Conservation (phyloP, 208 protist species). For the Wallacemonas sp. region DNA sequence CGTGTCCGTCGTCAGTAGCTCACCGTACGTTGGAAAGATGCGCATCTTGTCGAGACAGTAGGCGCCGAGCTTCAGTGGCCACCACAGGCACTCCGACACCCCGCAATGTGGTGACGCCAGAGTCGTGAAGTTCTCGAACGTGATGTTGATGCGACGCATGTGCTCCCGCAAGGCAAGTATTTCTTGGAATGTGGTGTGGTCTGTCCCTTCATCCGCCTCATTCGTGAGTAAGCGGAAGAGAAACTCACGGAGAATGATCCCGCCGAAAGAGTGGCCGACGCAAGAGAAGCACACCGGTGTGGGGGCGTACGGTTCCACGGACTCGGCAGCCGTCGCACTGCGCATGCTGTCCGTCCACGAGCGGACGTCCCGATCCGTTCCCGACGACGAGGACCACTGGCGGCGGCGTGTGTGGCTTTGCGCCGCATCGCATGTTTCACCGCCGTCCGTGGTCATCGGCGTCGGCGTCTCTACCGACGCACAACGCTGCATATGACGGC, state of each 20-base stretch:
- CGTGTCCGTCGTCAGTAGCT: conserved; percentile 50
- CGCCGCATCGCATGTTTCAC: neutral
- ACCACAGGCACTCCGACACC: conserved; percentile 44
- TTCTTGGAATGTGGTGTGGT: conserved; percentile 14
- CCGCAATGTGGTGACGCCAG: conserved; percentile 69
- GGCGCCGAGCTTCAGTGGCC: conserved; percentile 43
- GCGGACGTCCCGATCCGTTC: too few species aligned
- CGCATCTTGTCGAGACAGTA: conserved; percentile 34
- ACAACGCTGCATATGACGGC: too few species aligned
- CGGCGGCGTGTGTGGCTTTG: neutral
- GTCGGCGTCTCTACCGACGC: too few species aligned
- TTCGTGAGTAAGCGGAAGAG: conserved; percentile 43
- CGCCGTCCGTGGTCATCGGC: neutral
- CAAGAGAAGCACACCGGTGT: conserved; percentile 49
- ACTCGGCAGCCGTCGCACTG: neutral
- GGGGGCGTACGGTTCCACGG: conserved; percentile 1
- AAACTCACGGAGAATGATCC: conserved; percentile 65
- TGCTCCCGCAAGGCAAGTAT: conserved; percentile 24
- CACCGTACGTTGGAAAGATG: conserved; percentile 37
- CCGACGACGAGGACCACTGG: too few species aligned
- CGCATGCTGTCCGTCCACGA: neutral
- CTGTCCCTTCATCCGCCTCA: conserved; percentile 11
- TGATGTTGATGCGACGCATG: conserved; percentile 24
- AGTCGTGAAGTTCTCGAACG: conserved; percentile 61
- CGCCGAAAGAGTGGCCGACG: conserved; percentile 71